These are phyloP conservation scores for Amylostereum areolatum DNA, from an alignment of 1,284 basidiomycete genomes.

Conservation along the genomic window DNA sequence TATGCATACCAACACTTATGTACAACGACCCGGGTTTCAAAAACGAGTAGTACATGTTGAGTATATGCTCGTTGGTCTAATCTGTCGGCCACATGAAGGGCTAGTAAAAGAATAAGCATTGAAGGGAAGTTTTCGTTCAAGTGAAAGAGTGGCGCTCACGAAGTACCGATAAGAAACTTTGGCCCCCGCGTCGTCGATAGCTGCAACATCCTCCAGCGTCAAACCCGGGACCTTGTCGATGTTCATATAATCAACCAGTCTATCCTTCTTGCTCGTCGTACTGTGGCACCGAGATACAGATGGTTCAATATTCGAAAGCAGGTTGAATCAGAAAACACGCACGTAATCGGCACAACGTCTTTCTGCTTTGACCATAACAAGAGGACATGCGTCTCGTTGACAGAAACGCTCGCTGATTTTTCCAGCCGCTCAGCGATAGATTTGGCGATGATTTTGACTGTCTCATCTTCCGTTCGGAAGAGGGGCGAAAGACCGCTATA, in stretches of 20 bases:
- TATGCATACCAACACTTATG: too few species aligned
- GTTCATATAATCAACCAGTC: too few species aligned
- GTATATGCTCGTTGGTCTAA: too few species aligned
- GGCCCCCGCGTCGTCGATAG: conserved; percentile 60
- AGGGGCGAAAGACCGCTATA: conserved; percentile 63
- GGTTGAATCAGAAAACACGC: conserved; percentile 24
- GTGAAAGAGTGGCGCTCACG: conserved; percentile 28
- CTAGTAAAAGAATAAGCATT: too few species aligned
- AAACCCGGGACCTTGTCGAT: conserved; percentile 51
- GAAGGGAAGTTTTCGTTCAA: too few species aligned
- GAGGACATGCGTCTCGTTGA: conserved; percentile 28
- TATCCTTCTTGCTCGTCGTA: too few species aligned
- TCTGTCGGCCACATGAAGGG: too few species aligned
- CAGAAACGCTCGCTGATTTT: conserved; percentile 19
- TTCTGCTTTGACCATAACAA: conserved; percentile 29
- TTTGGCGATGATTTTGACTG: conserved; percentile 38
- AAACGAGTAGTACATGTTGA: too few species aligned
- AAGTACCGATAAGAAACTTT: conserved; percentile 52
- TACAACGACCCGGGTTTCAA: too few species aligned
- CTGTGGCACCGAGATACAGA: background rate
- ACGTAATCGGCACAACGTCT: conserved; percentile 50
- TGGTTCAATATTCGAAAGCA: too few species aligned
- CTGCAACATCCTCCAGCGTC: conserved; percentile 51
- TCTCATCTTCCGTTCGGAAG: conserved; percentile 47
- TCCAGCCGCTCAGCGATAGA: conserved; percentile 22